phyloP scores from a whole-genome alignment of 208 protist species.

The Acanthamoeba royreba region DNA sequence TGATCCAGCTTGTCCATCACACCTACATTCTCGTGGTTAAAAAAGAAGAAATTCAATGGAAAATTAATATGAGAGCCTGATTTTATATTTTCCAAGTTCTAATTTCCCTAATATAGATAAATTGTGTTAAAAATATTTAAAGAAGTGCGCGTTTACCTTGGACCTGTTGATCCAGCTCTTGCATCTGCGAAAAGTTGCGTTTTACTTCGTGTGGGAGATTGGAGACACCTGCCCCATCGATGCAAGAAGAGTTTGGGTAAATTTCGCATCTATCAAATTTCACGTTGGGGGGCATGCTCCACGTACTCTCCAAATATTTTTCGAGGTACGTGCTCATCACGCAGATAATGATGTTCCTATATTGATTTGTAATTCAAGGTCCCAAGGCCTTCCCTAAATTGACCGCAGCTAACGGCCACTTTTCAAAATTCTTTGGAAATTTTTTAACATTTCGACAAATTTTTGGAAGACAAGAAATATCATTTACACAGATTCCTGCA shows the following conservation, averaged over 20 bases:
- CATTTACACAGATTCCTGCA: too few relatives aligned
- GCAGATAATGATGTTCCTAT: background rate
- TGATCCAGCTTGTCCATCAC: constrained; percentile 38
- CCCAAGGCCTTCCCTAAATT: too few relatives aligned
- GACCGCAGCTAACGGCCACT: too few relatives aligned
- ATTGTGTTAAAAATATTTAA: background rate
- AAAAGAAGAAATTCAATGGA: too few relatives aligned
- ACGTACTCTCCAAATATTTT: constrained; percentile 64
- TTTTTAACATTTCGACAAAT: too few relatives aligned
- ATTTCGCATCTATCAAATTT: background rate
- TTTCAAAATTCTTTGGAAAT: too few relatives aligned
- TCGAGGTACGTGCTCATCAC: constrained; percentile 67
- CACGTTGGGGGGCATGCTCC: background rate
- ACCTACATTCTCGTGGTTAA: too few relatives aligned
- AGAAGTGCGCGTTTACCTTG: background rate
- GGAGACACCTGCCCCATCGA: constrained; percentile 35
- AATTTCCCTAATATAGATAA: background rate
- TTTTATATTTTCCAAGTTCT: too few relatives aligned
- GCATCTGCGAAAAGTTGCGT: constrained; percentile 57
- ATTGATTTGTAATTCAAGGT: background rate
- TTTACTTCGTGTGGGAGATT: constrained; percentile 56
- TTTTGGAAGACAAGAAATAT: too few relatives aligned
- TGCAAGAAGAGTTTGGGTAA: background rate
- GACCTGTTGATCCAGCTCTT: constrained; percentile 53
- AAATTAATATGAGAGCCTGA: too few relatives aligned